Base-by-base conservation (phyloP, 2,329 filamentous ascomycete genomes). In the Xylaria arbuscula region DNA sequence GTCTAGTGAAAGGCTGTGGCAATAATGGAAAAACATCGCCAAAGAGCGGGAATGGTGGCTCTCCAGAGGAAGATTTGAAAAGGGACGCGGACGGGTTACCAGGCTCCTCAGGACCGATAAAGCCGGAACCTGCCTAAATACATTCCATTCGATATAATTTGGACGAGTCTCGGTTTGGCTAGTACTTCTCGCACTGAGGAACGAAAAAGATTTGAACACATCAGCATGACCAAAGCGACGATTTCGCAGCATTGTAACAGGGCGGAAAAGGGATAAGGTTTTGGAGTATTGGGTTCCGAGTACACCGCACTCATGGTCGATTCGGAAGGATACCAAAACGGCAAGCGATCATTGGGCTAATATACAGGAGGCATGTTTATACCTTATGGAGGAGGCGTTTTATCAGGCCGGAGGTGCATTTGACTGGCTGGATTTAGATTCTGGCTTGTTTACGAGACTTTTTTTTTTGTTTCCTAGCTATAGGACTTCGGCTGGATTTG, bases 1-100 rank as follows among this genome's bases (percentile, higher is more conserved):
- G 86, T 48, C 81, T 91, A 5, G 89, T 91, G 40, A 91, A 91
- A 75, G 88, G 88, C 3, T 91, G 89, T 72, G 88, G 84, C 17
- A 83, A 81, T 15, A 67, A 66, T 47, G 79, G 76, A 22, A 78
- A 76, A 59, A 72, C 70, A 17, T 72, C 73, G 0, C 72, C 76
- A 7, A 71, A 71, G 42, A 71, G 72, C 22, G 71, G 63, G 34
- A 66, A 62, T 59, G 67, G 66, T n/a, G 64, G 54, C 15, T 75
- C 74, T 15, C 73, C 74, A 22, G 66, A 62, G 17, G 72, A 73
- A 7, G 75, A 76, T 9, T 28, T 55, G 19, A 78, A 72, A 51
- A 68, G 47, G 13, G 73, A 75, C 47, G 47, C 59, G 1, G 74
- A 74, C 38, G 64, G 57, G n/a, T 34, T 64, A 47, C 54, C 61